Evolutionary conservation across 139 green algal species (phyloP).

Genomic region (Coelastrella sp.): DNA sequence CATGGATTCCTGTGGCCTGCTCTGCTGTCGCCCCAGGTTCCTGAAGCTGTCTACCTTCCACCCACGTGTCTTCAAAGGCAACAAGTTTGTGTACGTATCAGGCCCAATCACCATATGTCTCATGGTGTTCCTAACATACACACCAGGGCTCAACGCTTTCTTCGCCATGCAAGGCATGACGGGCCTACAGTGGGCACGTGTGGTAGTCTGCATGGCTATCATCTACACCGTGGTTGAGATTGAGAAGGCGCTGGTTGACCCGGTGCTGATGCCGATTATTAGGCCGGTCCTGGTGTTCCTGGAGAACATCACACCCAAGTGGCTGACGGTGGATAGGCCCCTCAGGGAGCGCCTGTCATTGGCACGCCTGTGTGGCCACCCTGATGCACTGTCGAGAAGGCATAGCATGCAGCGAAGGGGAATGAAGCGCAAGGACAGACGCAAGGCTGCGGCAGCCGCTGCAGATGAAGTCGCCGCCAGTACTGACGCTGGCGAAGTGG

Average conservation of each 20-base stretch:
- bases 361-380: not conserved
- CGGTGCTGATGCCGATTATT: conserved; percentile 56
- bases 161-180: conserved; percentile 38
- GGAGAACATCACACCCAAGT: conserved; percentile 39
- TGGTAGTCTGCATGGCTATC: conserved; percentile 41
- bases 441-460: too few species aligned
- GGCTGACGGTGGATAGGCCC: conserved; percentile 22
- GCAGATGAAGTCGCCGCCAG: too few species aligned
- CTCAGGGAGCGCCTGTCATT: not conserved
- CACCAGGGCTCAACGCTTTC: conserved; percentile 40
- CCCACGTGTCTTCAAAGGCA: conserved; percentile 42
- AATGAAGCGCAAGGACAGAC: not conserved
- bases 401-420: not conserved
- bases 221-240: conserved; percentile 53
- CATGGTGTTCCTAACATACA: conserved; percentile 45
- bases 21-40: not conserved
- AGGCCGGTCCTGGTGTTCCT: conserved; percentile 43
- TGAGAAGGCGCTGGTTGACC: conserved; percentile 63
- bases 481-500: too few species aligned
- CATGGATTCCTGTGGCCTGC: too few species aligned
- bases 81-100: conserved; percentile 4
- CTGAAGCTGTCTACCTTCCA: conserved; percentile 46
- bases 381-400: not conserved
- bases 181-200: conserved; percentile 42
- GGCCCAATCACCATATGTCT: not conserved